Evolutionary conservation across 2,329 filamentous ascomycete genomes (phyloP), one percentile per base, ranked within the genome.

Genomic region (Drechslerella coelobrocha): DNA sequence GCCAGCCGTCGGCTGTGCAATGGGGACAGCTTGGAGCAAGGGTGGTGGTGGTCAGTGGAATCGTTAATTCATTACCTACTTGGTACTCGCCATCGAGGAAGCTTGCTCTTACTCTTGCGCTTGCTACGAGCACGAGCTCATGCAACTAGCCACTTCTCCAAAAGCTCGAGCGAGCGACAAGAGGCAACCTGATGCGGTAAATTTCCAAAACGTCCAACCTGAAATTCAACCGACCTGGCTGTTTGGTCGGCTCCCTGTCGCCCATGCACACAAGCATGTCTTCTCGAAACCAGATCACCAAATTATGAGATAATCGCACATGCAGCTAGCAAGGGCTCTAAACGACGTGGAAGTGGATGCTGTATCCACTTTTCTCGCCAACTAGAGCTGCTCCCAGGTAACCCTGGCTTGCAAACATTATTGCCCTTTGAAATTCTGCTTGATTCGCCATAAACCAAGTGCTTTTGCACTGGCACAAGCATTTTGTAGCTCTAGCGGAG

Each of bases 271-370:
- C 54, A 29, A 39, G 41, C 56, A 61, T 43, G 29, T 61, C 39
- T 61, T 68, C 63, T 68, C 63, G 63, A 68, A 68, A 68, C 63
- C 63, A 68, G 57, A 69, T 69, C 65, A 69, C 51, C 57, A 62
- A 69, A 69, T 62, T 69, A 69, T 69, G 65, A 69, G 65, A 69
- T 69, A 69, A 69, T 69, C 57, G 65, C 65, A 69, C 65, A 69
- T 69, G 57, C 59, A 69, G 57, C 57, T 62, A 69, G 60, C 65
- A 62, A 69, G 65, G 65, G 65, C 65, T 62, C 53, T 69, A 69
- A 69, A 69, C 65, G 65, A 69, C 61, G 52, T 21, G 43, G 43
- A 7, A 21, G n/a, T 19, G 43, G n/a, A 19, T 10, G 12, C 31
- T 48, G 55, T 52, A 60, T 61, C 63, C 63, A 68, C 63, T 51